A percentile compares a stretch with the other conserved stretches of the same genome.
Evolutionary conservation across 202 grass and related monocot species (phyloP).

Genomic region (Elaeis oleifera): DNA sequence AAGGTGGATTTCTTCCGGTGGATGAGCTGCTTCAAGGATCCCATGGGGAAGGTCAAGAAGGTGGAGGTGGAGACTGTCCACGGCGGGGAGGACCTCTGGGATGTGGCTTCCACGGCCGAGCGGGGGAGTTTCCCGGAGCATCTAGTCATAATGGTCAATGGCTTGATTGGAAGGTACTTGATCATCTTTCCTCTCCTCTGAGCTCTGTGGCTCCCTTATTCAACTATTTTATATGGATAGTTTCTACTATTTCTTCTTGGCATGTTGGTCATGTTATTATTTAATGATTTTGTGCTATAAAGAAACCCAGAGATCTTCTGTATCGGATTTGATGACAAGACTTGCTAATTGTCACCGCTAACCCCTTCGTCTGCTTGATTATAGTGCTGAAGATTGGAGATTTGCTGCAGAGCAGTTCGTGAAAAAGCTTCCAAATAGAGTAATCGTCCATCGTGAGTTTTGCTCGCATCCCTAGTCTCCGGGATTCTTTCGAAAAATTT

Average conservation of each 20-base stretch:
- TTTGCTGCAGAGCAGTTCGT: conserved; percentile 82
- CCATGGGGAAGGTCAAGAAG: conserved; percentile 24
- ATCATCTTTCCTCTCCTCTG: too few species aligned
- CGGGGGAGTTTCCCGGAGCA: conserved; percentile 66
- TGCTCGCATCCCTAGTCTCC: background rate
- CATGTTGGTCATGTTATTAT: too few species aligned
- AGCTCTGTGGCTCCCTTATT: too few species aligned
- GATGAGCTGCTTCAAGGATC: conserved; percentile 20
- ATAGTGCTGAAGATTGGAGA: conserved; percentile 68
- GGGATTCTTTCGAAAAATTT: too few species aligned
- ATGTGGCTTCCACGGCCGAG: conserved; percentile 39
- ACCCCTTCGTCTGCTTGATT: conserved; percentile 3
- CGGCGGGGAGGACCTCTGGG: conserved; percentile 71
- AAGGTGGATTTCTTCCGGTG: conserved; percentile 24
- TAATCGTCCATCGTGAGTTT: conserved; percentile 75
- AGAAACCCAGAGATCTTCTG: too few species aligned
- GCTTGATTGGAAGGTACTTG: conserved; percentile 61
- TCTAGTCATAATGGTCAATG: conserved; percentile 92
- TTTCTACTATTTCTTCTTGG: too few species aligned
- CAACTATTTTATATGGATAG: too few species aligned
- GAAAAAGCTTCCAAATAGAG: conserved; percentile 67
- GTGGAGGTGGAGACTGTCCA: conserved; percentile 53
- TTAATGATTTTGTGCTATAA: too few species aligned
- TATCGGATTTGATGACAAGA: too few species aligned
- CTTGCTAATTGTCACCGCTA: background rate